Conservation (phyloP, 108 stramenopile species). For the Fragilaria radians region DNA sequence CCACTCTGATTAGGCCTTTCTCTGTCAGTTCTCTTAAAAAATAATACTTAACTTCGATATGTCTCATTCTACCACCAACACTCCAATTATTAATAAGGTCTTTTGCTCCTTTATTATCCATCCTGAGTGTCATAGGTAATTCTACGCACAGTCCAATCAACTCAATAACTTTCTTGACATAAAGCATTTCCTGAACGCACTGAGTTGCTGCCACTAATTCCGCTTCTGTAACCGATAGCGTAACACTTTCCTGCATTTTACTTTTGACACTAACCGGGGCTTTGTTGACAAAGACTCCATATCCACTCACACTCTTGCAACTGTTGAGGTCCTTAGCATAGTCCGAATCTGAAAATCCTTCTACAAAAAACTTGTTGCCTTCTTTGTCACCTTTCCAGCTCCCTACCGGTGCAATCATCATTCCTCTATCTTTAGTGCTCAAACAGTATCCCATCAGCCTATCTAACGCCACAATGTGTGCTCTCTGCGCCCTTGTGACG, state of each 20-base stretch:
- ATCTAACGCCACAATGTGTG: conserved; percentile 7
- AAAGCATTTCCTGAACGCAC: too few species aligned
- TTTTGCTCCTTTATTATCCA: too few species aligned
- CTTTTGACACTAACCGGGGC: too few species aligned
- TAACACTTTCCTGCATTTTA: too few species aligned
- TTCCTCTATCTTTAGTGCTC: conserved; percentile 8
- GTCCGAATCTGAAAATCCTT: neutral
- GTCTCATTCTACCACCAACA: conserved; percentile 29
- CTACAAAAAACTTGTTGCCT: neutral
- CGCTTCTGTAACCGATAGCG: too few species aligned
- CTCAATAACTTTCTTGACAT: too few species aligned
- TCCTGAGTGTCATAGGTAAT: conserved; percentile 30
- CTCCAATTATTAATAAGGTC: conserved; percentile 34
- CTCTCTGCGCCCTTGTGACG: too few species aligned
- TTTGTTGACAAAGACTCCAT: too few species aligned
- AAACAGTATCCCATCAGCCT: conserved; percentile 17
- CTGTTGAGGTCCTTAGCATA: conserved; percentile 11
- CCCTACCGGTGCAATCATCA: conserved; percentile 8
- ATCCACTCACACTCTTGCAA: conserved; percentile 26
- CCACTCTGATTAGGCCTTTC: too few species aligned
- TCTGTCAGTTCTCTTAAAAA: too few species aligned
- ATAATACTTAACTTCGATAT: conserved; percentile 19
- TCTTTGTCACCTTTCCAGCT: conserved; percentile 17
- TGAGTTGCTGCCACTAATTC: too few species aligned
- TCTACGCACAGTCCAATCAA: conserved; percentile 30